Percentiles rank a stretch among this genome's conserved stretches.
These are phyloP conservation scores for Whalleya microplaca DNA, from an alignment of 2,329 filamentous ascomycete genomes.

Conservation along the genomic window DNA sequence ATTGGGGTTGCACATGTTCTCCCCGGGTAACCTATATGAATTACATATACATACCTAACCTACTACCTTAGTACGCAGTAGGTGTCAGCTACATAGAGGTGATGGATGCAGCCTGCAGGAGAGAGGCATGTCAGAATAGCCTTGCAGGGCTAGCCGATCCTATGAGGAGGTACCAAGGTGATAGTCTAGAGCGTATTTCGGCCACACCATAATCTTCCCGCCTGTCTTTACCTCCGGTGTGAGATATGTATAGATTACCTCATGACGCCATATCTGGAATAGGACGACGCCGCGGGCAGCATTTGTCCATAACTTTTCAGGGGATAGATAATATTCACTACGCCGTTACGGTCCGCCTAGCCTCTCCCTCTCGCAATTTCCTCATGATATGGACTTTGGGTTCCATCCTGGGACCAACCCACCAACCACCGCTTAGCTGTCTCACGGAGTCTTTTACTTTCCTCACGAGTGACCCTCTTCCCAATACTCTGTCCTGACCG, in stretches of 20 bases:
- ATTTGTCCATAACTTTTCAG: too few relatives aligned
- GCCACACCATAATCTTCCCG: slow-evolving; percentile 7
- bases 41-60: too few relatives aligned
- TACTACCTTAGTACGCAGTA: too few relatives aligned
- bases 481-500: slow-evolving; percentile 43
- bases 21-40: too few relatives aligned
- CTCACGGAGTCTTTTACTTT: slow-evolving; percentile 47
- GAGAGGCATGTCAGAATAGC: background rate
- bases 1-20: background rate
- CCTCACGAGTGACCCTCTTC: slow-evolving; percentile 47
- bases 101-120: background rate
- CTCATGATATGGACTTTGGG: slow-evolving; percentile 57
- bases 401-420: slow-evolving; percentile 65
- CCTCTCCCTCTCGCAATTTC: slow-evolving; percentile 34
- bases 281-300: too few relatives aligned
- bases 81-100: background rate
- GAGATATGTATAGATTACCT: slow-evolving; percentile 4
- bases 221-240: slow-evolving; percentile 5
- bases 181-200: slow-evolving; percentile 5
- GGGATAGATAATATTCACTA: slow-evolving; percentile 11
- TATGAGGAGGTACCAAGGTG: background rate
- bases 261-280: slow-evolving; percentile 23
- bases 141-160: background rate
- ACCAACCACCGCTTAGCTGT: slow-evolving; percentile 61
- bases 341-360: slow-evolving; percentile 32